A percentile compares a stretch with the other conserved stretches of the same genome.
Conservation (phyloP, 2,329 filamentous ascomycete species). For the Rhexocercosporidium sp. region DNA sequence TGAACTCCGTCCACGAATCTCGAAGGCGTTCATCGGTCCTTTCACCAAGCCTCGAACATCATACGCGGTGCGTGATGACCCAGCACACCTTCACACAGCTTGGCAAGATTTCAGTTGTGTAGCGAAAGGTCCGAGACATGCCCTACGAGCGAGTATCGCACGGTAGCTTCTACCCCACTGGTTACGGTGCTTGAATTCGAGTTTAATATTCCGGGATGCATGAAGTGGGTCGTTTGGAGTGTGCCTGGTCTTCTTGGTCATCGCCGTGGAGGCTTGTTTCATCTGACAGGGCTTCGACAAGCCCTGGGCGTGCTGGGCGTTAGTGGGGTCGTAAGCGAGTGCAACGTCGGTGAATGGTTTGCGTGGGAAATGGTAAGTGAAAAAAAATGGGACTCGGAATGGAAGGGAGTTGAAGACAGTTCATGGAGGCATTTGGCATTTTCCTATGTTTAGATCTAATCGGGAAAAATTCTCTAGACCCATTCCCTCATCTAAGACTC, state of each 20-base stretch:
- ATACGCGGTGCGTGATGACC: not conserved
- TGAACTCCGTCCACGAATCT: not conserved
- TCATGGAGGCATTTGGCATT: not conserved
- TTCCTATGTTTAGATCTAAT: not conserved
- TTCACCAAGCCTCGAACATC: not conserved
- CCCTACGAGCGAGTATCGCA: not conserved
- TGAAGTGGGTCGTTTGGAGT: slow-evolving; percentile 2
- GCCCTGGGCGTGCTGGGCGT: slow-evolving; percentile 8
- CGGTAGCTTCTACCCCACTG: not conserved
- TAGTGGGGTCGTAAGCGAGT: not conserved
- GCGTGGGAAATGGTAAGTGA: not conserved
- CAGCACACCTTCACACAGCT: not conserved
- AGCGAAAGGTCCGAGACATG: not conserved
- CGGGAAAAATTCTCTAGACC: not conserved
- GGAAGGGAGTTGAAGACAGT: not conserved
- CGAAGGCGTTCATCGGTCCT: not conserved
- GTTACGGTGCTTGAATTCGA: not conserved
- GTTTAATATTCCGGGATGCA: not conserved
- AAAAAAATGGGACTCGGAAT: not conserved
- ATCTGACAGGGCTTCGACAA: slow-evolving; percentile 1
- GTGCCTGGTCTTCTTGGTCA: not conserved
- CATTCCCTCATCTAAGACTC: not conserved
- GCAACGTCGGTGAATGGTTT: slow-evolving; percentile 4
- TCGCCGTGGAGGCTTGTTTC: slow-evolving; percentile 15
- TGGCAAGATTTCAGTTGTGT: slow-evolving; percentile 9